Percentiles rank a stretch among this genome's conserved stretches.
Conservation (phyloP, 306 rosid species). For the Vigna nakashimae region DNA sequence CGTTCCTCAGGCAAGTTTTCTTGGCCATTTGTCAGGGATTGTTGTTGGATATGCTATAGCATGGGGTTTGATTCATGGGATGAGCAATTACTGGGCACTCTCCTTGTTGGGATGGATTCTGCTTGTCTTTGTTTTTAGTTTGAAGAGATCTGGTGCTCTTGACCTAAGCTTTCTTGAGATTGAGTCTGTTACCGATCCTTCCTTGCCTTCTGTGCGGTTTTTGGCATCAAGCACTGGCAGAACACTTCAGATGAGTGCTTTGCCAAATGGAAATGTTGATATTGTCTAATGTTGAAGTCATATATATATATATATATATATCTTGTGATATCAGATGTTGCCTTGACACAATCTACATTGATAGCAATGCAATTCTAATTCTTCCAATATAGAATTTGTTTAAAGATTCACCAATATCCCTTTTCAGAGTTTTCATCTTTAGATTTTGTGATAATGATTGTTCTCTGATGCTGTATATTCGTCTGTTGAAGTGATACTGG, state of each 20-base stretch:
- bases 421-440: slow-evolving; percentile 31
- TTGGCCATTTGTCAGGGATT: slow-evolving; percentile 94
- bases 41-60: slow-evolving; percentile 94
- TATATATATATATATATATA: no score
- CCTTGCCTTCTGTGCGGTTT: slow-evolving; percentile 82
- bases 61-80: slow-evolving; percentile 96
- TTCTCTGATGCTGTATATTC: slow-evolving; percentile 29
- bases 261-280: slow-evolving; percentile 77
- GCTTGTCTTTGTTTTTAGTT: slow-evolving; percentile 71
- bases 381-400: slow-evolving; percentile 44
- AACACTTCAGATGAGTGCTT: slow-evolving; percentile 80
- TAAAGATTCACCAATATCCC: slow-evolving; percentile 35
- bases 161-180: slow-evolving; percentile 85
- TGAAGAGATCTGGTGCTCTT: slow-evolving; percentile 78
- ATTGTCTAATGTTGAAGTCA: slow-evolving; percentile 56
- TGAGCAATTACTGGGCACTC: slow-evolving; percentile 90
- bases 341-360: slow-evolving; percentile 43
- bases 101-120: slow-evolving; percentile 84
- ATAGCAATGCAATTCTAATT: slow-evolving; percentile 46
- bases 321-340: slow-evolving; percentile 42
- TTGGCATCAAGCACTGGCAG: slow-evolving; percentile 75
- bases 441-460: slow-evolving; percentile 34
- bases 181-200: slow-evolving; percentile 85
- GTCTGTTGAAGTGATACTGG: slow-evolving; percentile 26
- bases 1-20: slow-evolving; percentile 96